Percentiles rank a stretch among this genome's conserved stretches.
Conservation (phyloP, 1,139 yeast genomes). For the Blastobotrys arbuscula region DNA sequence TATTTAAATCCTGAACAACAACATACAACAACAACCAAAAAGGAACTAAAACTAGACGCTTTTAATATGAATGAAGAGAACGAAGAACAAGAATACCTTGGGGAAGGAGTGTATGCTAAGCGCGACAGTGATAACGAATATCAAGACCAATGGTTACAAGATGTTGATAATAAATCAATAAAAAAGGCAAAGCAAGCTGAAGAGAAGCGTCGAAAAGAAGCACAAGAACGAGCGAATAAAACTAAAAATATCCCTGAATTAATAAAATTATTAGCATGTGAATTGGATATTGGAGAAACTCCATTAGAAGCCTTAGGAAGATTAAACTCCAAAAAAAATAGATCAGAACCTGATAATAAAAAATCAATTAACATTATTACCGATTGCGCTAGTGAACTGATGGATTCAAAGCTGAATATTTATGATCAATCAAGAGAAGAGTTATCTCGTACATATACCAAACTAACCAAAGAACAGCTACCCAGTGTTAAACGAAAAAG, state of each 20-base stretch:
- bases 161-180: conserved; percentile 42
- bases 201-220: conserved; percentile 33
- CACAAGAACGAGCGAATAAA: conserved; percentile 8
- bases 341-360: conserved; percentile 8
- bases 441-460: conserved; percentile 4
- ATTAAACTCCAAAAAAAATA: conserved; percentile 18
- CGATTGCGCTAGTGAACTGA: conserved; percentile 45
- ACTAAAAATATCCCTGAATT: background rate
- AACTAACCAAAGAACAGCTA: background rate
- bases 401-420: conserved; percentile 33
- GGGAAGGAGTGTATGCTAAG: conserved; percentile 54
- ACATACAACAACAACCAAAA: too few species aligned
- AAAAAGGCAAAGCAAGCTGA: conserved; percentile 39
- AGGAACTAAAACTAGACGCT: conserved; percentile 56
- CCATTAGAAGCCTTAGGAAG: conserved; percentile 51
- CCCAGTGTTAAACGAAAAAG: conserved; percentile 42
- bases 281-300: conserved; percentile 57
- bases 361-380: conserved; percentile 41
- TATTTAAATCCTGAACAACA: conserved; percentile 15
- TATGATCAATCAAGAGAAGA: conserved; percentile 10
- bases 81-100: conserved; percentile 57
- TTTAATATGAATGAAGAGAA: conserved; percentile 55
- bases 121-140: conserved; percentile 34
- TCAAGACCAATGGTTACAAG: conserved; percentile 48
- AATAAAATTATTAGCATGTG: conserved; percentile 38